Evolutionary conservation across 768 basidiomycete genomes (phyloP).

Genomic region (Russula foetens): DNA sequence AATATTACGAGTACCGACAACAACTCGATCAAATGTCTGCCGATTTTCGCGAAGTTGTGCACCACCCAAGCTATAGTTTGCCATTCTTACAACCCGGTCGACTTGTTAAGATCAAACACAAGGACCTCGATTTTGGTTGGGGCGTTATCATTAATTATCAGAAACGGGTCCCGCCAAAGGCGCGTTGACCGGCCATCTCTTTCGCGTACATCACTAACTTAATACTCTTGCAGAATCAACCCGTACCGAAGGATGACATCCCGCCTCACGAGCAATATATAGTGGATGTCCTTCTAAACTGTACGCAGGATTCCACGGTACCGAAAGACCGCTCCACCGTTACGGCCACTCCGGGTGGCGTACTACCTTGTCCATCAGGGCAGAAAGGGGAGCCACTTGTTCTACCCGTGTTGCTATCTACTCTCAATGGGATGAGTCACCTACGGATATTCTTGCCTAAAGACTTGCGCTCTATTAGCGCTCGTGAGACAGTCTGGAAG

Average conservation of each 20-base stretch:
- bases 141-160: slow-evolving; percentile 89
- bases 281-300: slow-evolving; percentile 84
- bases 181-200: slow-evolving; percentile 23
- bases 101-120: slow-evolving; percentile 84
- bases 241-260: slow-evolving; percentile 61
- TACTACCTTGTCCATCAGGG: slow-evolving; percentile 64
- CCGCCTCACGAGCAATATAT: slow-evolving; percentile 88
- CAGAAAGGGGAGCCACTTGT: slow-evolving; percentile 79
- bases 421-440: slow-evolving; percentile 78
- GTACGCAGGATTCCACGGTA: slow-evolving; percentile 51
- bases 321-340: slow-evolving; percentile 51
- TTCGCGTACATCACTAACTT: neutral
- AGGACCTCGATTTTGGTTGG: slow-evolving; percentile 92
- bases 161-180: slow-evolving; percentile 81
- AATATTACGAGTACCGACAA: slow-evolving; percentile 90
- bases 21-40: slow-evolving; percentile 84
- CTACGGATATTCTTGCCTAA: slow-evolving; percentile 86
- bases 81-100: slow-evolving; percentile 92
- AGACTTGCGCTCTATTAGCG: slow-evolving; percentile 68
- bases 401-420: slow-evolving; percentile 81
- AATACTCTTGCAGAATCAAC: slow-evolving; percentile 41
- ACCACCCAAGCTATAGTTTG: slow-evolving; percentile 90
- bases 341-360: slow-evolving; percentile 54
- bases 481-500: slow-evolving; percentile 83
- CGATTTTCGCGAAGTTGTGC: slow-evolving; percentile 89